Evolutionary conservation across 768 basidiomycete genomes (phyloP), one percentile per base, ranked within the genome.

Genomic region (Naganishia friedmannii): DNA sequence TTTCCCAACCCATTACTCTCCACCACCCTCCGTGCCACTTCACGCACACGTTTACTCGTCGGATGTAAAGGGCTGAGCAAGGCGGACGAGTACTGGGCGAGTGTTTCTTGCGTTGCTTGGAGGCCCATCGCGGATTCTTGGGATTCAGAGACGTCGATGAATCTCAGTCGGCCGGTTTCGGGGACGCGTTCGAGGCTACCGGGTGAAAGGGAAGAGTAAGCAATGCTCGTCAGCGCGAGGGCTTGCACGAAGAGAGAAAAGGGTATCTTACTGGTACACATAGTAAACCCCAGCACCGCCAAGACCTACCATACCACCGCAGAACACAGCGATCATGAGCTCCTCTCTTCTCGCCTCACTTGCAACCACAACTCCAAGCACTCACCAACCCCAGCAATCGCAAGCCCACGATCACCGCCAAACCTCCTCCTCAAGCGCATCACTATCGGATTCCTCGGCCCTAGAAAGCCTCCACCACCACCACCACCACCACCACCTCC

Each of bases 81-180:
- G 60, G 82, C 80, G 26, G 82, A 81, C 34, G 82, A 76, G 71
- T 86, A 88, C 74, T 92, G 83, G 0, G 82, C 66, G 0, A 87
- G 77, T 0, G 88, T 83, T 66, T 88, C 78, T 10, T 77, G 71
- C 71, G 78, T 75, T 7, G 76, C 45, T 83, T 73, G 73, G 53
- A 77, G 31, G 68, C 48, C 74, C 76, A 80, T 66, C 86, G 56
- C 26, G 60, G 51, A 29, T 48, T 73, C 65, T 42, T 53, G 46
- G 34, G 19, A 53, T 34, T 23, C 66, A 2, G 55, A 37, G 3
- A 88, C 84, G 76, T 90, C 89, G 86, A 97, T 95, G 78, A 94
- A 96, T 26, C 94, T 82, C 86, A 89, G 89, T 68, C 94, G 83
- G 0, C 92, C 92, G 0, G 92, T 94, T 77, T 93, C 89, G 2